phyloP scores from a whole-genome alignment of 257 asterid species.

The Avicennia marina region DNA sequence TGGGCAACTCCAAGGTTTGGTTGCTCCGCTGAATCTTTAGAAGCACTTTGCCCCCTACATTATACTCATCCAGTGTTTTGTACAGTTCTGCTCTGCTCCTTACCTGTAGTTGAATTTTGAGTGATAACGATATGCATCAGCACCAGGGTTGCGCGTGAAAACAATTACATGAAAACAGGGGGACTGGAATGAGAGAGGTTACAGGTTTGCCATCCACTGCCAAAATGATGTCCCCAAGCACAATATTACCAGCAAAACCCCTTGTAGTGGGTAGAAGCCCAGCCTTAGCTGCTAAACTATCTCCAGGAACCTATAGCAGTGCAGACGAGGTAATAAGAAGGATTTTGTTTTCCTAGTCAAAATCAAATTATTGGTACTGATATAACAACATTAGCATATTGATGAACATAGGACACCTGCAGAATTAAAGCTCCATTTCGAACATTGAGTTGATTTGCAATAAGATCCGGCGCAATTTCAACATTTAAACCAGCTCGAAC shows the following conservation, averaged over 20 bases:
- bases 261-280: slow-evolving; percentile 76
- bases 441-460: slow-evolving; percentile 91
- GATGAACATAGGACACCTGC: slow-evolving; percentile 39
- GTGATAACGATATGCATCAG: not conserved
- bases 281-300: slow-evolving; percentile 71
- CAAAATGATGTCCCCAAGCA: slow-evolving; percentile 77
- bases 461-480: slow-evolving; percentile 72
- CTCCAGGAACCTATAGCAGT: slow-evolving; percentile 57
- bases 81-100: slow-evolving; percentile 64
- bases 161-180: not conserved
- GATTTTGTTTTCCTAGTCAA: not conserved
- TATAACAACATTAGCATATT: no score
- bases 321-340: not conserved
- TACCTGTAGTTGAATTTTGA: slow-evolving; percentile 53
- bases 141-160: not conserved
- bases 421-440: slow-evolving; percentile 84
- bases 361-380: not conserved
- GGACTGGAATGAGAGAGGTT: slow-evolving; percentile 22
- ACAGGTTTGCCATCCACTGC: slow-evolving; percentile 73
- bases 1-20: slow-evolving; percentile 54
- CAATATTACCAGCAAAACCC: slow-evolving; percentile 88
- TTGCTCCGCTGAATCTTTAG: slow-evolving; percentile 59
- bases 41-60: slow-evolving; percentile 62
- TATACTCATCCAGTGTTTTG: slow-evolving; percentile 69
- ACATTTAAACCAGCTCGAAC: slow-evolving; percentile 75